These are phyloP conservation scores for Litchi chinensis DNA, from an alignment of 345 rosid species.

Conservation along the genomic window DNA sequence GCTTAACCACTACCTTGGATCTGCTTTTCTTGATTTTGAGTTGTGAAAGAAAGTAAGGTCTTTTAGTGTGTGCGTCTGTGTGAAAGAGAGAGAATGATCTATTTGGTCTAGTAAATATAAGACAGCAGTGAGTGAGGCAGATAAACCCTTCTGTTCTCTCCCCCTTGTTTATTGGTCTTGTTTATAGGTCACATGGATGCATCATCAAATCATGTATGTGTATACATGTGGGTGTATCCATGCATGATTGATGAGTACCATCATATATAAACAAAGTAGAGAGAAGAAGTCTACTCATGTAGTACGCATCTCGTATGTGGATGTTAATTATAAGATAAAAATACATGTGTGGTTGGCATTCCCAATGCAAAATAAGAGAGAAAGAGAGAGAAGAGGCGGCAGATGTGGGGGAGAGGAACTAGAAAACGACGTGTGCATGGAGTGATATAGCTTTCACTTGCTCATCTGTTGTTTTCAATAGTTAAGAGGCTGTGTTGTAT, in stretches of 20 bases:
- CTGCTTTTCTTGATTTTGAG: slow-evolving; percentile 39
- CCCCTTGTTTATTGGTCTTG: slow-evolving; percentile 24
- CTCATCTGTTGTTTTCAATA: slow-evolving; percentile 50
- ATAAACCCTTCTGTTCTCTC: slow-evolving; percentile 19
- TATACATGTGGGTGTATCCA: slow-evolving; percentile 10
- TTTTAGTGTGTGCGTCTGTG: slow-evolving; percentile 4
- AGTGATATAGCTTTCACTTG: slow-evolving; percentile 48
- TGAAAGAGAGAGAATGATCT: slow-evolving; percentile 17
- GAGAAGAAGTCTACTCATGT: no score
- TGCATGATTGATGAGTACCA: background rate
- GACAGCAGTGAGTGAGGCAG: slow-evolving; percentile 13
- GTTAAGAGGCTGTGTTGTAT: slow-evolving; percentile 35
- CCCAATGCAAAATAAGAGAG: slow-evolving; percentile 36
- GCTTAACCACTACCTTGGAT: slow-evolving; percentile 56
- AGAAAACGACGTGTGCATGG: slow-evolving; percentile 61
- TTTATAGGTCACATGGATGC: slow-evolving; percentile 20
- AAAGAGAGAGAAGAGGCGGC: slow-evolving; percentile 40
- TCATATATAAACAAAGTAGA: background rate
- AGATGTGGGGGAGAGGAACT: slow-evolving; percentile 54
- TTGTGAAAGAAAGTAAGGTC: slow-evolving; percentile 31
- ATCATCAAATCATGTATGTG: background rate
- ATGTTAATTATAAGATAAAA: background rate
- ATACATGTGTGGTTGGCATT: slow-evolving; percentile 38
- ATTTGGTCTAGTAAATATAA: slow-evolving; percentile 31
- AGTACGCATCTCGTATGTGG: background rate